Evolutionary conservation across 2,329 filamentous ascomycete genomes (phyloP), one percentile per base, ranked within the genome.

Genomic region (Sarocladium brachiariae): DNA sequence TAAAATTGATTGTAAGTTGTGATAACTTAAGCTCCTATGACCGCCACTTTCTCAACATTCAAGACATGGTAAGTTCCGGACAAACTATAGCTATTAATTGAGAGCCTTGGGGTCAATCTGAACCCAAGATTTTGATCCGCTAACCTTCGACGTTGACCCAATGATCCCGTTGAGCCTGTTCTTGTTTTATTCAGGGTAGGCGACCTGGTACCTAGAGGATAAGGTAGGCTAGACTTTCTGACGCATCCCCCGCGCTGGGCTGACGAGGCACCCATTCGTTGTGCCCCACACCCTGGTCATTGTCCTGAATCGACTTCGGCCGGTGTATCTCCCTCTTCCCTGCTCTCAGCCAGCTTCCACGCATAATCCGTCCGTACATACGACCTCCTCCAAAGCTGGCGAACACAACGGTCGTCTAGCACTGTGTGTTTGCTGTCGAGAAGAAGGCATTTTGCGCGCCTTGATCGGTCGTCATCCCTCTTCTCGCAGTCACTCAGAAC

Each of bases 401-500:
- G 46, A 49, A 37, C 30, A 3, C 31, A 35, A 18, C 30, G 31
- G 43, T 37, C 14, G 16, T 37, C 30, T 49, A 49, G 46, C 46
- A 5, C 18, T 35, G 46, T 25, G 46, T 25, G 43, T 47, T 47
- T 47, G 43, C 43, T 47, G 43, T 14, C 27, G 43, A 47, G 43
- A 5, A 18, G 43, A 25, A 33, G 43, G 33, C 13, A n/a, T 8
- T 47, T 33, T 47, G 43, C 25, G 43, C 43, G 43, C 24, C 21
- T 13, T 19, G 4, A 25, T 47, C 43, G 43, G 25, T 47, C 33
- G n/a, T 25, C 25, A 10, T 21, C 21, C 33, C 43, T 47, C 43
- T 31, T 50, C 34, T 46, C 41, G 45, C 50, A 59, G 52, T 54
- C 52, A 35, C 16, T 31, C 31, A 35, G n/a, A 35, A 13, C 46